phyloP scores from a whole-genome alignment of 495 filamentous ascomycete species.

The Chaetomium tenue region DNA sequence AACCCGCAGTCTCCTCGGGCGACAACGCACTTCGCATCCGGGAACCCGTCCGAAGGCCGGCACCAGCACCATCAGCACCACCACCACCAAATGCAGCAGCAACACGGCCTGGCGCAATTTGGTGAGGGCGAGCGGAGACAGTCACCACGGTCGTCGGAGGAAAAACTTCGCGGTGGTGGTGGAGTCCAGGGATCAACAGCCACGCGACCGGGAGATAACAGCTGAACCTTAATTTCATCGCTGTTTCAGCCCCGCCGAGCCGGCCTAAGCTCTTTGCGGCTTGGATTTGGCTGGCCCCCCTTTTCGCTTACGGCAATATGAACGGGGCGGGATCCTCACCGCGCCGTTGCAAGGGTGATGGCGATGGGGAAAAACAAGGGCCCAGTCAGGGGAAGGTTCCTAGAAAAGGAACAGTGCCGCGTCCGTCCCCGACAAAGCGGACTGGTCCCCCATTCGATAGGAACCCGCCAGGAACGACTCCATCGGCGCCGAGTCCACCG shows the following conservation, averaged over 20 bases:
- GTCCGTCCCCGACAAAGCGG: slow-evolving; percentile 14
- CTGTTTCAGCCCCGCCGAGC: slow-evolving; percentile 40
- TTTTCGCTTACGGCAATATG: slow-evolving; percentile 22
- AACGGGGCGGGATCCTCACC: not conserved
- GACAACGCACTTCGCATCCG: slow-evolving; percentile 25
- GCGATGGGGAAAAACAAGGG: not conserved
- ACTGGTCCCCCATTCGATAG: not conserved
- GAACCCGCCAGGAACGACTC: not conserved
- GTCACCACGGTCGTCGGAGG: slow-evolving; percentile 32
- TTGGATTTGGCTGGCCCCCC: slow-evolving; percentile 12
- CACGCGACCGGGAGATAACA: slow-evolving; percentile 38
- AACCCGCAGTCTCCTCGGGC: slow-evolving; percentile 41
- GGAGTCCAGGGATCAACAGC: slow-evolving; percentile 36
- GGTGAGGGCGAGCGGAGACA: slow-evolving; percentile 27
- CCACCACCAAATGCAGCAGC: slow-evolving; percentile 15
- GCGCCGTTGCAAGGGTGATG: not conserved
- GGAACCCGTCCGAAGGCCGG: slow-evolving; percentile 33
- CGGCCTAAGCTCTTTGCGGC: slow-evolving; percentile 21
- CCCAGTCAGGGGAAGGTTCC: not conserved
- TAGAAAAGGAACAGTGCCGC: slow-evolving; percentile 10
- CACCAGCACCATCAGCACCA: slow-evolving; percentile 16
- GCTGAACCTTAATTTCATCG: slow-evolving; percentile 42
- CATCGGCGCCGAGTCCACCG: not conserved
- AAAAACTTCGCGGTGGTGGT: slow-evolving; percentile 31
- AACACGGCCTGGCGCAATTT: slow-evolving; percentile 21